Conservation (phyloP, 495 filamentous ascomycete genomes). For the Lepraria neglecta region DNA sequence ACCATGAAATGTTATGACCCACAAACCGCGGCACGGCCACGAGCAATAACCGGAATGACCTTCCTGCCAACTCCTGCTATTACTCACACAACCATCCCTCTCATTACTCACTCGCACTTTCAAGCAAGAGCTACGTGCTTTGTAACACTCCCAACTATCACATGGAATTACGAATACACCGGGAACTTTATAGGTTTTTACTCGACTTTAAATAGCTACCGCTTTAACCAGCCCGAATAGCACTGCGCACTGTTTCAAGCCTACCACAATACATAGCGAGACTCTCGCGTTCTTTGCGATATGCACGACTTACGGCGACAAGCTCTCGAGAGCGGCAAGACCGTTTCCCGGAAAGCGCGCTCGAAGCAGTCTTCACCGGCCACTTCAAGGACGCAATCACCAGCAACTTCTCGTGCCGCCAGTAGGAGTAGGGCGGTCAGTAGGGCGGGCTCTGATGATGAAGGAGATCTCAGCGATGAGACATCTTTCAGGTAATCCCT, state of each 20-base stretch:
- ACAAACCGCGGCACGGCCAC: too few relatives aligned
- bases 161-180: conserved; percentile 29
- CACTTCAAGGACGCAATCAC: conserved; percentile 57
- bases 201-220: conserved; percentile 21
- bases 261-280: background rate
- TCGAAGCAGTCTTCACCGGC: conserved; percentile 61
- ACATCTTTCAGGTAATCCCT: conserved; percentile 59
- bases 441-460: conserved; percentile 67
- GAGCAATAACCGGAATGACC: background rate
- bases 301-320: conserved; percentile 80
- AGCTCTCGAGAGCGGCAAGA: conserved; percentile 83
- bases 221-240: background rate
- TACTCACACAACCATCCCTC: too few relatives aligned
- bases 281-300: conserved; percentile 21
- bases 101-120: background rate
- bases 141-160: background rate
- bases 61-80: too few relatives aligned
- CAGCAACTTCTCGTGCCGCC: conserved; percentile 41
- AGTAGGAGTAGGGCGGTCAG: conserved; percentile 34
- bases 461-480: conserved; percentile 63
- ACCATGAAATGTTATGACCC: too few relatives aligned
- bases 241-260: background rate
- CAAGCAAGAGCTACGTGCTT: background rate
- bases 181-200: conserved; percentile 25
- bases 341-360: conserved; percentile 81